Percentiles rank a stretch among this genome's conserved stretches.
phyloP scores from a whole-genome alignment of 1,284 basidiomycete genomes.

The Hemileia vastatrix region DNA sequence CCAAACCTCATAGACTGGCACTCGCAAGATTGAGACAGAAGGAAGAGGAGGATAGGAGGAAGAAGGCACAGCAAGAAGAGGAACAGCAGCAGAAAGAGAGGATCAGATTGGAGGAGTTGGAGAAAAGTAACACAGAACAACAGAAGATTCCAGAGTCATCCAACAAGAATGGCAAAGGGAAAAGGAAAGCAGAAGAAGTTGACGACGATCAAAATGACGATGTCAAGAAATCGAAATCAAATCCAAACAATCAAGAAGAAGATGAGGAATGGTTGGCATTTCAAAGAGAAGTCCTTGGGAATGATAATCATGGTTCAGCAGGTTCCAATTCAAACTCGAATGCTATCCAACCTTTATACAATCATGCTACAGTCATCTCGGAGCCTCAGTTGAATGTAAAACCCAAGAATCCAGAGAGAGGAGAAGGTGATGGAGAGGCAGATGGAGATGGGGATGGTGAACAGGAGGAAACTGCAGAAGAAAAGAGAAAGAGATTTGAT shows the following conservation, averaged over 20 bases:
- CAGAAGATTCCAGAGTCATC: not conserved
- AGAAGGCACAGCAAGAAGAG: not conserved
- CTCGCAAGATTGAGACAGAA: too few species aligned
- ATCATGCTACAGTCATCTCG: not conserved
- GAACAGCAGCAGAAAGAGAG: not conserved
- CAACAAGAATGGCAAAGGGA: not conserved
- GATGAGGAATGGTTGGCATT: not conserved
- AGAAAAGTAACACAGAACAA: not conserved
- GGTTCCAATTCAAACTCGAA: not conserved
- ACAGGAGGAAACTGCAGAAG: too few species aligned
- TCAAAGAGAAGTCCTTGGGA: not conserved
- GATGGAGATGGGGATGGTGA: too few species aligned
- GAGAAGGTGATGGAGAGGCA: too few species aligned
- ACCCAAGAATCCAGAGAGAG: too few species aligned
- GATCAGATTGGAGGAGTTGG: not conserved
- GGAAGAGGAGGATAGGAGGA: too few species aligned
- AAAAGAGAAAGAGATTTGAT: too few species aligned
- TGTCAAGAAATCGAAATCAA: not conserved
- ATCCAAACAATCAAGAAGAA: not conserved
- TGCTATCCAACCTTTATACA: not conserved
- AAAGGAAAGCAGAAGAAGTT: not conserved
- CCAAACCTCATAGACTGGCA: too few species aligned
- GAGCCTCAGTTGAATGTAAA: too few species aligned
- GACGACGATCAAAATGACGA: not conserved
- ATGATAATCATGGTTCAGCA: not conserved